Conservation (phyloP, 2,329 filamentous ascomycete species). For the Trichoderma sp. region DNA sequence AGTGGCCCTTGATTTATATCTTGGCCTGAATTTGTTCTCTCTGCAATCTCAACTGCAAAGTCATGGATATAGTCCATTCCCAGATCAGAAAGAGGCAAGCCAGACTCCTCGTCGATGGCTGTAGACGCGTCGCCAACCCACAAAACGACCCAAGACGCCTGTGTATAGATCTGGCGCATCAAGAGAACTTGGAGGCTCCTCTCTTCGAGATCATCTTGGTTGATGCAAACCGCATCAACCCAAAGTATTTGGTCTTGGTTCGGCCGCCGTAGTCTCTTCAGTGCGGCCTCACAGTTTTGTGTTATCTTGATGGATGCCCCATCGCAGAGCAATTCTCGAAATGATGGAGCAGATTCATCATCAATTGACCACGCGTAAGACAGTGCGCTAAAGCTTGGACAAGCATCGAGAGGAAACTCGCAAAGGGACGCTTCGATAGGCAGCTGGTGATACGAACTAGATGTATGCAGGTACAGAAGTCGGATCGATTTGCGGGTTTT, state of each 20-base stretch:
- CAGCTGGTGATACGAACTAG: not conserved
- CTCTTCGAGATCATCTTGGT: not conserved
- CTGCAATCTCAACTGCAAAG: slow-evolving; percentile 6
- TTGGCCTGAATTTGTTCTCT: not conserved
- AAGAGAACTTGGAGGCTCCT: not conserved
- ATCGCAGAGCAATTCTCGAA: not conserved
- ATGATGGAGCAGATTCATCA: not conserved
- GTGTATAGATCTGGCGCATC: slow-evolving; percentile 8
- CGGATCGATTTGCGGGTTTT: not conserved
- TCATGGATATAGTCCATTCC: slow-evolving; percentile 1
- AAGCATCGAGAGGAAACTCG: not conserved
- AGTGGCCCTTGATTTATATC: not conserved
- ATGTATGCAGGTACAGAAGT: not conserved
- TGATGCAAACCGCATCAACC: slow-evolving; percentile 1
- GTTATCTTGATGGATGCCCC: not conserved
- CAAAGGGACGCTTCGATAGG: not conserved
- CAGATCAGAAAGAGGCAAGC: not conserved
- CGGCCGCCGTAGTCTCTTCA: not conserved
- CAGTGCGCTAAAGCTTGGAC: not conserved
- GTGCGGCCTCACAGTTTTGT: not conserved
- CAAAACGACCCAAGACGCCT: not conserved
- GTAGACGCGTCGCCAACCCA: slow-evolving; percentile 1
- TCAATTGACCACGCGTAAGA: slow-evolving; percentile 7
- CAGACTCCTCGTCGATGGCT: not conserved
- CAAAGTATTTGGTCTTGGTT: not conserved